Base-by-base conservation (phyloP, 768 basidiomycete genomes). In the Leccinum boreale region DNA sequence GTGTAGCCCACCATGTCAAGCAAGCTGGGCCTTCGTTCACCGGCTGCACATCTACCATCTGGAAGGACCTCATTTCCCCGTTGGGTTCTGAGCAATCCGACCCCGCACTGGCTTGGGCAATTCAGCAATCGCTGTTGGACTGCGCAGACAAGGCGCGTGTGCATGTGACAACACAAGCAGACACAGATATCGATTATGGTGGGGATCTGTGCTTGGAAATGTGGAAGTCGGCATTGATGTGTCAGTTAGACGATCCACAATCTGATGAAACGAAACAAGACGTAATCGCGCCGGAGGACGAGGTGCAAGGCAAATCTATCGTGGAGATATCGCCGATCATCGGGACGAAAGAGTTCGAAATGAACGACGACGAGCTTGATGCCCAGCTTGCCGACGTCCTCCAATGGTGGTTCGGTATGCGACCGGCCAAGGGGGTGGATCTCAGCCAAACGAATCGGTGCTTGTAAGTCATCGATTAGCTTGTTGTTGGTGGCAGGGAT, bases 391-490 rank as follows among this genome's bases (percentile, higher is more conserved):
- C 65, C 1, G 77, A 78, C 53, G 75, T 87, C 1, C 70, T 93
- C 2, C 69, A 78, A 51, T 94, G 89, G 84, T 96, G 94, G 94
- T 73, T 79, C 57, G 90, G 92, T 1, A 63, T 77, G 53, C 78
- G 93, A 42, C 74, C 78, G 29, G 84, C 93, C 0, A 70, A 72
- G n/a, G 94, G 94, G 1, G 94, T 94, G 0, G 77, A 78, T 3
- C 29, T 86, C 21, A 73, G 79, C 46, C 77, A 88, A 52, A 75
- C 85, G 3, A 65, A 77, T 55, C 78, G 92, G 51, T 93, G 92
- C 78, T 75, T 75, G 85, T 92, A 70, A 74, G 87, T 80, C 17
- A 5, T 55, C 31, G 4, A 47, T 47, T 11, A 11, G 15, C 23
- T 14, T 47, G 12, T 52, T 4, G 7, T 29, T 28, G 17, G n/a